Percentiles rank a stretch among this genome's conserved stretches.
phyloP scores from a whole-genome alignment of 331 rosid genomes.

The Cydonia oblonga region DNA sequence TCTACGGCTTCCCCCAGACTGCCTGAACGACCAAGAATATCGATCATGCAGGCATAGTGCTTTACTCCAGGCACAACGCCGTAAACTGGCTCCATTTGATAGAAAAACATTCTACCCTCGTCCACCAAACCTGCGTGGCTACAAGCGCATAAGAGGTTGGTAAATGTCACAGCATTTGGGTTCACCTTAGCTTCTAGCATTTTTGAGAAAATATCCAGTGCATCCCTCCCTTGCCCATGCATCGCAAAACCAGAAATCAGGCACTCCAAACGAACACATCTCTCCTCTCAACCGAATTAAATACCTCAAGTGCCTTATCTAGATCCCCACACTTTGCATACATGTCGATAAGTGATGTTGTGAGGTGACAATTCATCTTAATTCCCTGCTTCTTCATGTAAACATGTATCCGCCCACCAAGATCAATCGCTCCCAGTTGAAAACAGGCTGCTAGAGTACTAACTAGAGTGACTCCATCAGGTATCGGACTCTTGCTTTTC shows the following conservation, averaged over 20 bases:
- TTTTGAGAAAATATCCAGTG: slow-evolving; percentile 33
- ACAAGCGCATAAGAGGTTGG: slow-evolving; percentile 46
- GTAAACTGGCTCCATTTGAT: slow-evolving; percentile 41
- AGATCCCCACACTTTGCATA: slow-evolving; percentile 55
- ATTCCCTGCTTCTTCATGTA: slow-evolving; percentile 39
- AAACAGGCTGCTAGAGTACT: slow-evolving; percentile 47
- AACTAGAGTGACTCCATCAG: slow-evolving; percentile 48
- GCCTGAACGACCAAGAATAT: slow-evolving; percentile 48
- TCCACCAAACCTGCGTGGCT: slow-evolving; percentile 47
- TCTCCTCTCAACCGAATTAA: slow-evolving; percentile 26
- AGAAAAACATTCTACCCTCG: slow-evolving; percentile 31
- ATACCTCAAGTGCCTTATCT: slow-evolving; percentile 42
- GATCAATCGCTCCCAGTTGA: slow-evolving; percentile 51
- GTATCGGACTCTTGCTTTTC: slow-evolving; percentile 32
- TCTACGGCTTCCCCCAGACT: slow-evolving; percentile 38
- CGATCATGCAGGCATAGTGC: slow-evolving; percentile 47
- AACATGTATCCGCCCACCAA: slow-evolving; percentile 45
- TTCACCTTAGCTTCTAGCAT: slow-evolving; percentile 42
- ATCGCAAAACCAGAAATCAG: slow-evolving; percentile 55
- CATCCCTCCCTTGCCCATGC: slow-evolving; percentile 51
- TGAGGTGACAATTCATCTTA: slow-evolving; percentile 31
- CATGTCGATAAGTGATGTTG: slow-evolving; percentile 50
- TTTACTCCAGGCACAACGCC: slow-evolving; percentile 41
- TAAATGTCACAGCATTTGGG: slow-evolving; percentile 54
- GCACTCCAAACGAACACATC: slow-evolving; percentile 63